Conservation (phyloP, 768 basidiomycete genomes). For the Coprinopsis cinerea region DNA sequence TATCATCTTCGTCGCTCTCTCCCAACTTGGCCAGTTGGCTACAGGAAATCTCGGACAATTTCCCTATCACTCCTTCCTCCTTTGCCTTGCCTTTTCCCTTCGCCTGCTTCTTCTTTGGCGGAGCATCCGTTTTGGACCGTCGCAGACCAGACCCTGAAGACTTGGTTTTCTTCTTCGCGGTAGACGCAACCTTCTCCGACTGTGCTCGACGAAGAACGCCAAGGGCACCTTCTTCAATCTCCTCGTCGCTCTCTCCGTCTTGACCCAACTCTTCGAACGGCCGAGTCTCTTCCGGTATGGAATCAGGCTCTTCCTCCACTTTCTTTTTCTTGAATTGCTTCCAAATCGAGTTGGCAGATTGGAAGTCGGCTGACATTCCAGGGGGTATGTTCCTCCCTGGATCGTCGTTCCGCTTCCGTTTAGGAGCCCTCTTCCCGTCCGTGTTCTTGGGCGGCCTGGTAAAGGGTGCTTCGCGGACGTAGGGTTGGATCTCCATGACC, state of each 20-base stretch:
- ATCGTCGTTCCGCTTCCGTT: constrained; percentile 70
- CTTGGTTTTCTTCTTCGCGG: constrained; percentile 17
- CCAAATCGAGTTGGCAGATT: constrained; percentile 53
- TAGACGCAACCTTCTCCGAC: constrained; percentile 33
- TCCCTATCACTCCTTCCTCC: constrained; percentile 8
- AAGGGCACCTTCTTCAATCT: constrained; percentile 50
- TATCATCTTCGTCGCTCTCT: constrained; percentile 49
- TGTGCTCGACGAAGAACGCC: constrained; percentile 44
- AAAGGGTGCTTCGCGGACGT: constrained; percentile 44
- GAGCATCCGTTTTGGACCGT: background rate
- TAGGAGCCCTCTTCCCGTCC: constrained; percentile 33
- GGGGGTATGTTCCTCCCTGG: constrained; percentile 63
- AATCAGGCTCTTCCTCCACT: constrained; percentile 27
- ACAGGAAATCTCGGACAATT: constrained; percentile 18
- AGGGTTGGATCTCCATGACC: constrained; percentile 75
- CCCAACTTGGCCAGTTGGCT: constrained; percentile 42
- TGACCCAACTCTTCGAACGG: constrained; percentile 50
- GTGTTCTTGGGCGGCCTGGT: constrained; percentile 19
- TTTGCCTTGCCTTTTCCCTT: constrained; percentile 30
- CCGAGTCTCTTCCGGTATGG: constrained; percentile 18
- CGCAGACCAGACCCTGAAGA: background rate
- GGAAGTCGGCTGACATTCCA: constrained; percentile 68
- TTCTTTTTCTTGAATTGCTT: constrained; percentile 45
- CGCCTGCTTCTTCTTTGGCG: constrained; percentile 18
- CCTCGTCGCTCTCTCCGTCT: constrained; percentile 65